These are phyloP conservation scores for Rhynchospora tenuis DNA, from an alignment of 176 grass and related monocot species.

Conservation along the genomic window DNA sequence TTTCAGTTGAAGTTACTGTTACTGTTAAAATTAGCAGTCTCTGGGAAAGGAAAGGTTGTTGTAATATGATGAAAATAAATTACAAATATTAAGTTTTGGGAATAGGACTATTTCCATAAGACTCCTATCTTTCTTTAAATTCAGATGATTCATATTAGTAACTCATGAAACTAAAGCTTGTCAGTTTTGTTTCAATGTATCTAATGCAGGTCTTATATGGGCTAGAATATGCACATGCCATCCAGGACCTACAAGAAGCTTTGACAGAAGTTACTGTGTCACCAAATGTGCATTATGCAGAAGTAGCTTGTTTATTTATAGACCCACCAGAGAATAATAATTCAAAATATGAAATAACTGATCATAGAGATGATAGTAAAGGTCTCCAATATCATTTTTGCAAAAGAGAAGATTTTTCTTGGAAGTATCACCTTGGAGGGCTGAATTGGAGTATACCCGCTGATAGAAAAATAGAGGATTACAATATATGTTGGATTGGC, in stretches of 20 bases:
- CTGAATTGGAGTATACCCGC: slow-evolving; percentile 52
- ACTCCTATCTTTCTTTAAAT: not conserved
- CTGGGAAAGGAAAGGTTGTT: not conserved
- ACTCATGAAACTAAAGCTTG: not conserved
- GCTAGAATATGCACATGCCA: slow-evolving; percentile 67
- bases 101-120: not conserved
- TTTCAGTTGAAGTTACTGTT: not conserved
- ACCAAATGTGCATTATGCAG: slow-evolving; percentile 49
- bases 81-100: not conserved
- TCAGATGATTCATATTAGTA: not conserved
- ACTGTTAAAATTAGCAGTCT: too few relatives aligned
- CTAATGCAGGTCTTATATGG: slow-evolving; percentile 68
- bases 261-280: slow-evolving; percentile 34
- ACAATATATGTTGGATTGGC: slow-evolving; percentile 86
- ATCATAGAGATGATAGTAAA: slow-evolving; percentile 25
- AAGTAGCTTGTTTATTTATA: slow-evolving; percentile 53
- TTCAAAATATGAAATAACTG: slow-evolving; percentile 16
- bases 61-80: not conserved
- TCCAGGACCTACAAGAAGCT: slow-evolving; percentile 47
- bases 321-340: slow-evolving; percentile 40
- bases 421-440: slow-evolving; percentile 60
- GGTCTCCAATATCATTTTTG: slow-evolving; percentile 33
- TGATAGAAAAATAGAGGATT: slow-evolving; percentile 60
- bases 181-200: slow-evolving; percentile 3
- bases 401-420: slow-evolving; percentile 26